phyloP scores from a whole-genome alignment of 768 basidiomycete species.

The Kwoniella heveanensis region DNA sequence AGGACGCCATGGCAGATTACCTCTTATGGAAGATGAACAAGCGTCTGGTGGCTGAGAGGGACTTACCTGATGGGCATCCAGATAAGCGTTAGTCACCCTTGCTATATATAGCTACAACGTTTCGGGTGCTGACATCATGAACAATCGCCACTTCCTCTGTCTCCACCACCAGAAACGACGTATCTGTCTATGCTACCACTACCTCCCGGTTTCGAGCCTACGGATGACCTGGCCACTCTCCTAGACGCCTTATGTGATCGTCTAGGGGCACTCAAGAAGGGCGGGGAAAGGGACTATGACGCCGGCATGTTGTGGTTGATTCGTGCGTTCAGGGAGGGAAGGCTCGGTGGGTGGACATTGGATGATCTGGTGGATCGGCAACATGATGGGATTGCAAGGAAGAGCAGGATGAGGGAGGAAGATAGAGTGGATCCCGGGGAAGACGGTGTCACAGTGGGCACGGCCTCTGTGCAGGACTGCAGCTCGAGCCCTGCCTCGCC shows the following conservation, averaged over 20 bases:
- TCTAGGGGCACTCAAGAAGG: constrained; percentile 78
- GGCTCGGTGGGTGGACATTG: constrained; percentile 53
- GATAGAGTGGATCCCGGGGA: too few relatives aligned
- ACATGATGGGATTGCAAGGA: not conserved
- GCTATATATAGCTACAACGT: too few relatives aligned
- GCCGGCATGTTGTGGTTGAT: constrained; percentile 81
- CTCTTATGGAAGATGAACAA: constrained; percentile 81
- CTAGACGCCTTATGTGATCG: constrained; percentile 70
- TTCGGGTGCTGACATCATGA: too few relatives aligned
- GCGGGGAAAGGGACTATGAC: constrained; percentile 69
- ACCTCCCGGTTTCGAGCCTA: constrained; percentile 64
- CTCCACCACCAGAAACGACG: constrained; percentile 17
- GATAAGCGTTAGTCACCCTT: constrained; percentile 50
- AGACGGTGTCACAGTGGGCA: too few relatives aligned
- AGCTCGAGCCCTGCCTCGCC: too few relatives aligned
- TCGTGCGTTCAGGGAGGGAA: constrained; percentile 74
- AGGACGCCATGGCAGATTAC: constrained; percentile 81
- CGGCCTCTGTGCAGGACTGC: too few relatives aligned
- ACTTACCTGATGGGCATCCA: constrained; percentile 36
- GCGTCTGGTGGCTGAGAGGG: constrained; percentile 32
- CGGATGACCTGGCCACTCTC: constrained; percentile 67
- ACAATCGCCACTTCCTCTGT: too few relatives aligned
- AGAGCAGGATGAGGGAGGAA: not conserved
- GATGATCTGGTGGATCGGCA: constrained; percentile 42
- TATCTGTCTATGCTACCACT: constrained; percentile 35